phyloP scores from a whole-genome alignment of 768 basidiomycete species.

The Mycena sanguinolenta region DNA sequence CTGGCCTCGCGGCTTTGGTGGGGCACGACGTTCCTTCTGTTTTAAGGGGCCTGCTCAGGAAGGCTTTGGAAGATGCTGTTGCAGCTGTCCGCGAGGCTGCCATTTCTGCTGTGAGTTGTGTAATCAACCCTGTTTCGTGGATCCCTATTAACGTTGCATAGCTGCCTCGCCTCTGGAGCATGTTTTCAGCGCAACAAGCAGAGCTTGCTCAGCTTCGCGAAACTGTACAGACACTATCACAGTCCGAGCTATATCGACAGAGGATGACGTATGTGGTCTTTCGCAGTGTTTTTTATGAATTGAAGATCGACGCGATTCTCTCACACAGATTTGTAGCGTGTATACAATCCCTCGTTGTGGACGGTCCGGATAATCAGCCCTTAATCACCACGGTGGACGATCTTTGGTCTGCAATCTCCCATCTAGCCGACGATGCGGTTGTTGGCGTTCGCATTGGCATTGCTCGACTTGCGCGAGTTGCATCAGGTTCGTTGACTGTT shows the following conservation, averaged over 20 bases:
- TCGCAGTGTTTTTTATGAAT: conserved; percentile 5
- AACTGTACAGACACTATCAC: conserved; percentile 60
- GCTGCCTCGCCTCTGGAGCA: conserved; percentile 62
- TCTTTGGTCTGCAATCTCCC: conserved; percentile 68
- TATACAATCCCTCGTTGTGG: conserved; percentile 69
- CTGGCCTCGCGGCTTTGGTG: conserved; percentile 58
- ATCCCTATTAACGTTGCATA: conserved; percentile 45
- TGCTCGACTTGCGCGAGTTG: conserved; percentile 75
- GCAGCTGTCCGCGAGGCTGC: conserved; percentile 90
- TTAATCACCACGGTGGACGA: conserved; percentile 57
- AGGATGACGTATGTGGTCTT: conserved; percentile 76
- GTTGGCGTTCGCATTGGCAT: conserved; percentile 90
- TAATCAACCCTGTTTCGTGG: conserved; percentile 27
- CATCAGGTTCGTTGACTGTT: conserved; percentile 63
- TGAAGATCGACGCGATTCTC: conserved; percentile 34
- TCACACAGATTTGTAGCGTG: conserved; percentile 78
- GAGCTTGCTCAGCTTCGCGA: conserved; percentile 53
- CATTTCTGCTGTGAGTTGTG: conserved; percentile 68
- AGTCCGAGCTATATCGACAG: conserved; percentile 64
- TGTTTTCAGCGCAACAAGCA: conserved; percentile 51
- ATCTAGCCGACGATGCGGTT: conserved; percentile 75
- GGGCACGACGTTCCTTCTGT: conserved; percentile 58
- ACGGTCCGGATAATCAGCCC: conserved; percentile 49
- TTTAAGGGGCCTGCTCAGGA: conserved; percentile 67
- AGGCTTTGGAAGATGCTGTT: conserved; percentile 80